Evolutionary conservation across 176 grass and related monocot genomes (phyloP), one percentile per base, ranked within the genome.

Genomic region (Cocos nucifera): DNA sequence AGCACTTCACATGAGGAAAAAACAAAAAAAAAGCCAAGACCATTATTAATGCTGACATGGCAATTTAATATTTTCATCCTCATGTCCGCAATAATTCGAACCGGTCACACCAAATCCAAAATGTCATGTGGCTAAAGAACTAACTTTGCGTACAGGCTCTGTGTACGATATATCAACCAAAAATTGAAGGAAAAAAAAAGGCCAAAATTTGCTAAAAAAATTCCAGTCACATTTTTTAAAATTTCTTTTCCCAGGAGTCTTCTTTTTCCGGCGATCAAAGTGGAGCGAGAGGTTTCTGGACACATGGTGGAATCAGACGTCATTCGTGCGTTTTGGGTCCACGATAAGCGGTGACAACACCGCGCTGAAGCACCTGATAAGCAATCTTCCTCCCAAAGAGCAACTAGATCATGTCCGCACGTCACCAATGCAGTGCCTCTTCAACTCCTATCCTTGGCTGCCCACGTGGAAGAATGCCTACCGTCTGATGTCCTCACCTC

Each of bases 371-470:
- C 23, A 88, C 63, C 63, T 97, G 0, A 65, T 90, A 54, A 44
- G 60, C 50, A 24, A 59, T 15, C 78, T 97, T 23, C 66, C 92
- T 9, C 18, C 29, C 50, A 69, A 82, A 58, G 92, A 97, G 73
- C 63, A 54, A 39, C 69, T 30, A 67, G 72, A 49, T 0, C 83
- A 97, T 20, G 69, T 96, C 14, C 72, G 66, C 1, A 71, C 82
- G 59, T 77, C 87, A 30, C 71, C 80, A 20, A 83, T 85, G 83
- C 92, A 97, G 53, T 97, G 87, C 62, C 75, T 87, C 15, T 97
- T 97, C 56, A 97, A 97, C 67, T 97, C 87, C 5, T 97, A 97
- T 20, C 87, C 87, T 22, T 97, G 92, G 87, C 54, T 58, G 0
- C 80, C 73, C 7, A 77, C 78, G 0, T 58, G 58, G 69, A 97